Conservation (phyloP, 805 yeast species). For the Nakazawaea sp. region DNA sequence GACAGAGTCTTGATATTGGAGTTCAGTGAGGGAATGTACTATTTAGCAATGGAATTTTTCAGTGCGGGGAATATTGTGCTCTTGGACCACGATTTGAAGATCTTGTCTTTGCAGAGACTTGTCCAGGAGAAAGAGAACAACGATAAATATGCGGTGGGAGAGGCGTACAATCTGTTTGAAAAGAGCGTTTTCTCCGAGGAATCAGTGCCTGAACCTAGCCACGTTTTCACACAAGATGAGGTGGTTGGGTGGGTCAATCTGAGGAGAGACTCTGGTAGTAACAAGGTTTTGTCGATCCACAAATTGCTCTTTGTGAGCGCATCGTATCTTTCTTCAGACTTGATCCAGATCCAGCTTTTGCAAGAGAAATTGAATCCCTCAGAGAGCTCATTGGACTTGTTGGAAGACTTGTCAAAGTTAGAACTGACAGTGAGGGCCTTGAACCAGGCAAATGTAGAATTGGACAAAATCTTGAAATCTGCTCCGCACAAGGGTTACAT, state of each 20-base stretch:
- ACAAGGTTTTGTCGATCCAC: conserved; percentile 54
- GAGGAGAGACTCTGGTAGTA: conserved; percentile 20
- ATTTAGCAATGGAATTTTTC: conserved; percentile 83
- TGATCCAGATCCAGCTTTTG: conserved; percentile 54
- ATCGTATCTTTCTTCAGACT: conserved; percentile 72
- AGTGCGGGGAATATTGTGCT: conserved; percentile 90
- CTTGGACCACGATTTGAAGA: conserved; percentile 60
- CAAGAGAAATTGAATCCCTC: conserved; percentile 35
- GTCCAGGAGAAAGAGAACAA: conserved; percentile 68
- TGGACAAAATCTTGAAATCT: conserved; percentile 28
- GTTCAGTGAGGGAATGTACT: conserved; percentile 75
- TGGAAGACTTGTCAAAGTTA: conserved; percentile 21
- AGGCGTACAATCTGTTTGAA: conserved; percentile 57
- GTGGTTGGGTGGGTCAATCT: conserved; percentile 32
- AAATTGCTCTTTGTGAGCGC: conserved; percentile 62
- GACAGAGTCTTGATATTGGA: conserved; percentile 82
- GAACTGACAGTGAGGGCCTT: conserved; percentile 34
- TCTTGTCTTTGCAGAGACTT: conserved; percentile 68
- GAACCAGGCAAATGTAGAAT: conserved; percentile 36
- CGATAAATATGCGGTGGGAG: conserved; percentile 68
- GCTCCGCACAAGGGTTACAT: conserved; percentile 51
- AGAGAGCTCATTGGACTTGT: conserved; percentile 24
- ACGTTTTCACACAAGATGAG: conserved; percentile 22
- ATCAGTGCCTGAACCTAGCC: neutral
- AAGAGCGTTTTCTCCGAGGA: conserved; percentile 31